phyloP scores from a whole-genome alignment of 208 protist species.

The Endotrypanum monterogeii region DNA sequence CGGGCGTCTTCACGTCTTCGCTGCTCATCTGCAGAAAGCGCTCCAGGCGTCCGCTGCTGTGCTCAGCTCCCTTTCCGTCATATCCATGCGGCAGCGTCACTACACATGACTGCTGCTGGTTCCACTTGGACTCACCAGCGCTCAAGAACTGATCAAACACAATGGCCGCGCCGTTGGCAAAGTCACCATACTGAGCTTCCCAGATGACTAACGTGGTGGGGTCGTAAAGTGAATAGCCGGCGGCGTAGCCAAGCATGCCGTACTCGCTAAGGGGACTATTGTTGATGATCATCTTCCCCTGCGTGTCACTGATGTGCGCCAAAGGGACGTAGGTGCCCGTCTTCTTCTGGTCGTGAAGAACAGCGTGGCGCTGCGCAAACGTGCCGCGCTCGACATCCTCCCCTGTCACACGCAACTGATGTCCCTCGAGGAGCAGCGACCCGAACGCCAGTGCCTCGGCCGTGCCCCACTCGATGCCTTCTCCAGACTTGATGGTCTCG shows the following conservation, averaged over 20 bases:
- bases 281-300: conserved; percentile 88
- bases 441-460: conserved; percentile 96
- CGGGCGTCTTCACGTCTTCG: conserved; percentile 85
- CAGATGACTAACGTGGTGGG: conserved; percentile 97
- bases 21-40: conserved; percentile 97
- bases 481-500: conserved; percentile 68
- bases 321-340: conserved; percentile 79
- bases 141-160: conserved; percentile 98
- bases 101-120: conserved; percentile 94
- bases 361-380: conserved; percentile 97
- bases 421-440: conserved; percentile 94
- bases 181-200: conserved; percentile 99
- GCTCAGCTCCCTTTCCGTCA: conserved; percentile 97
- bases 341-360: conserved; percentile 94
- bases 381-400: conserved; percentile 98
- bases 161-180: conserved; percentile 97
- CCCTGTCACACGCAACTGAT: conserved; percentile 93
- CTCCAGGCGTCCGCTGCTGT: conserved; percentile 97
- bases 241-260: conserved; percentile 97
- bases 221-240: conserved; percentile 94
- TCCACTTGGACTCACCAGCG: conserved; percentile 98
- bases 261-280: conserved; percentile 97
- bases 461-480: conserved; percentile 94
- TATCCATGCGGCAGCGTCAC: conserved; percentile 99
- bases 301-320: conserved; percentile 59